Conservation (phyloP, 2,329 filamentous ascomycete genomes). For the Fusarium compactum region DNA sequence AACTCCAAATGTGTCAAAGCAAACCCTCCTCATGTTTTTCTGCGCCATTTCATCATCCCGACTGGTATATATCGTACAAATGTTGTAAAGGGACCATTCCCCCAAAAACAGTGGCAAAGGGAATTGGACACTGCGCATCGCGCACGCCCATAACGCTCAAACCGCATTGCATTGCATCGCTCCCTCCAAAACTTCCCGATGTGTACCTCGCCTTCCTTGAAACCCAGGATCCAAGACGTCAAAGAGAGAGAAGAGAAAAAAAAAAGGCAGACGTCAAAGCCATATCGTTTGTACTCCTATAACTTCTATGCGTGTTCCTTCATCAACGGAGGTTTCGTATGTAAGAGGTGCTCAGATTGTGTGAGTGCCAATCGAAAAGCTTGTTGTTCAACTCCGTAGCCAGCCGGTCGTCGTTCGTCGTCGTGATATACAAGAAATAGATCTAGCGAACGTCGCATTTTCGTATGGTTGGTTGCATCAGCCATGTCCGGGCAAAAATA, state of each 20-base stretch:
- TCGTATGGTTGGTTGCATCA: slow-evolving; percentile 2
- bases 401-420: slow-evolving; percentile 42
- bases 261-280: slow-evolving; percentile 32
- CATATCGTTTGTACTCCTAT: slow-evolving; percentile 44
- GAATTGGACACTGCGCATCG: slow-evolving; percentile 11
- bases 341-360: slow-evolving; percentile 32
- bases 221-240: slow-evolving; percentile 17
- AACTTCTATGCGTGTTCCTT: slow-evolving; percentile 46
- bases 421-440: slow-evolving; percentile 46
- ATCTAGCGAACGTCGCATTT: slow-evolving; percentile 18
- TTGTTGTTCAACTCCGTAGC: slow-evolving; percentile 29
- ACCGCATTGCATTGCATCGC: not conserved
- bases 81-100: slow-evolving; percentile 11
- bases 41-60: slow-evolving; percentile 34
- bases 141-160: slow-evolving; percentile 6
- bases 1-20: slow-evolving; percentile 28
- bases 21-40: slow-evolving; percentile 35
- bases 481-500: slow-evolving; percentile 31
- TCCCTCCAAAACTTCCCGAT: slow-evolving; percentile 9
- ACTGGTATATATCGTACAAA: slow-evolving; percentile 44
- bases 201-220: slow-evolving; percentile 7
- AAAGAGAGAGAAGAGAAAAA: slow-evolving; percentile 12
- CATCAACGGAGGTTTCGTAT: slow-evolving; percentile 43
- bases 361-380: slow-evolving; percentile 38
- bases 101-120: slow-evolving; percentile 17